Conservation (phyloP, 1,284 basidiomycete genomes). For the Moesziomyces antarcticus region DNA sequence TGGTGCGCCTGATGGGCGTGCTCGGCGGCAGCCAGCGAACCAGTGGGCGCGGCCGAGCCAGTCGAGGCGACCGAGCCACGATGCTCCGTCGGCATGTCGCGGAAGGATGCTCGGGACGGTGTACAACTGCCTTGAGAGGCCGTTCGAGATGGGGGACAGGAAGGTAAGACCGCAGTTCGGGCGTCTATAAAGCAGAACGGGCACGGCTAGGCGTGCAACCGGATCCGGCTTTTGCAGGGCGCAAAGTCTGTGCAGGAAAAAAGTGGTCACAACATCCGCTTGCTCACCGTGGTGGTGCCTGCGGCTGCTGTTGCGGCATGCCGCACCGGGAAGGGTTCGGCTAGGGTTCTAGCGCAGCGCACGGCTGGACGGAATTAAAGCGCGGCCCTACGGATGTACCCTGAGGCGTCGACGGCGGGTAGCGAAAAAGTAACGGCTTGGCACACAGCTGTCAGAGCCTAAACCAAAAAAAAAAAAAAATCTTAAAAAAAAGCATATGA, state of each 20-base stretch:
- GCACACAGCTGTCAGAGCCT: neutral
- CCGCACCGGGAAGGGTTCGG: neutral
- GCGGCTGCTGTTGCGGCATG: neutral
- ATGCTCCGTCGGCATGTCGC: slow-evolving; percentile 22
- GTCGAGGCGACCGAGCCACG: slow-evolving; percentile 26
- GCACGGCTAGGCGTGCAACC: too few species aligned
- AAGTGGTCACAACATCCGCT: too few species aligned
- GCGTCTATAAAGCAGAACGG: too few species aligned
- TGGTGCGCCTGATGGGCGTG: slow-evolving; percentile 46
- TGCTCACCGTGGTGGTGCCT: neutral
- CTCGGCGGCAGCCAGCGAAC: neutral
- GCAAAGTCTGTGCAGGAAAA: too few species aligned
- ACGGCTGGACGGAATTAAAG: neutral
- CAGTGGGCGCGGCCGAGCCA: slow-evolving; percentile 1
- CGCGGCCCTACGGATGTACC: neutral
- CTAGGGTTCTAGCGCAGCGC: neutral
- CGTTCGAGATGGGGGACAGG: neutral
- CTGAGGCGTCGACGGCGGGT: too few species aligned
- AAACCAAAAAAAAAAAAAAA: neutral
- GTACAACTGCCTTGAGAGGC: too few species aligned
- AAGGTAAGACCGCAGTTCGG: neutral
- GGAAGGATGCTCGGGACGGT: too few species aligned
- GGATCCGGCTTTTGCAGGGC: too few species aligned
- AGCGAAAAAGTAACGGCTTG: neutral
- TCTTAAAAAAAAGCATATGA: neutral